Evolutionary conservation across 2,329 filamentous ascomycete species (phyloP), one percentile per base, ranked within the genome.

Genomic region (Ascochyta pisi): DNA sequence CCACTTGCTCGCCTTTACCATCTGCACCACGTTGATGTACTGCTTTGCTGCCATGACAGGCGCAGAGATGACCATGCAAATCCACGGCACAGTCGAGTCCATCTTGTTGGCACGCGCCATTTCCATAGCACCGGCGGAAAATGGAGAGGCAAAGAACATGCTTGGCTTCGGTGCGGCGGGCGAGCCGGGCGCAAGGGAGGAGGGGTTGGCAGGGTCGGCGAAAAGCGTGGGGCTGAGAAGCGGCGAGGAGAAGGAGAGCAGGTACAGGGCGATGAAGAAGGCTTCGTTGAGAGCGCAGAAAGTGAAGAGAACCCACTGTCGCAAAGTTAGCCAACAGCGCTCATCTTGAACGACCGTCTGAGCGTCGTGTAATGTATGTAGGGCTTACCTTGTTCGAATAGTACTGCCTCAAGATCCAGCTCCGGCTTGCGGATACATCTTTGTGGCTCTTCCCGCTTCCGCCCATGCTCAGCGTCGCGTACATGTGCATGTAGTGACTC

Each of bases 401-500:
- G 83, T 99, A 99, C 54, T 96, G 82, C 78, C 96, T 95, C 75
- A 99, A 80, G 56, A 98, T 82, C 86, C 89, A 91, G 81, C 91
- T 96, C 75, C 92, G 83, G 74, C 86, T 90, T 77, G 90, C 89
- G 73, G 96, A 92, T 48, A 99, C 88, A 68, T 90, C 93, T 86
- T 99, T 99, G 81, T 99, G 95, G 80, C 92, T 91, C 66, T 85
- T 81, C 16, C 87, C 85, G 50, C 86, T 84, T 49, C 91, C 92
- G 50, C 90, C 92, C 86, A 96, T 95, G 63, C 89, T 88, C 70
- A 97, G 81, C 0, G 92, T 96, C 12, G 93, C 91, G 75, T 96
- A 98, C 95, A 99, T 99, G 81, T 99, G 95, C 83, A 98, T 94
- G 76, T 98, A 99, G 78, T 99, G 95, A 75, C 92, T 96, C 26